A percentile compares a stretch with the other conserved stretches of the same genome.
Evolutionary conservation across 2,329 filamentous ascomycete genomes (phyloP).

Genomic region (Diaporthe sp.): DNA sequence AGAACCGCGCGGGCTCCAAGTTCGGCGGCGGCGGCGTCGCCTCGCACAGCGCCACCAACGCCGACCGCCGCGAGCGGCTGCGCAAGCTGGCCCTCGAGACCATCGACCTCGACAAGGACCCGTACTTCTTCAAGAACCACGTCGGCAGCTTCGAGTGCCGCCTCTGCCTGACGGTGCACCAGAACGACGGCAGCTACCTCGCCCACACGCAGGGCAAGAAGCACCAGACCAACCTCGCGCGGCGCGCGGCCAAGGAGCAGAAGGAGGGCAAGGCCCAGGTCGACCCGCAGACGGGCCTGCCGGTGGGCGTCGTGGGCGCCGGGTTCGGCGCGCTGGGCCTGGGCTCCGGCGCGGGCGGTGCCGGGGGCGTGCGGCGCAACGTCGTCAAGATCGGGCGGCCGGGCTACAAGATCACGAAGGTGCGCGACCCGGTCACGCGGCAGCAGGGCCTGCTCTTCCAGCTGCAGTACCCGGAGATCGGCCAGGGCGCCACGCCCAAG

Average conservation of each 20-base stretch:
- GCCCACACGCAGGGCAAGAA: slow-evolving; percentile 99
- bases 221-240: slow-evolving; percentile 97
- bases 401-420: slow-evolving; percentile 98
- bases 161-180: slow-evolving; percentile 96
- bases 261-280: slow-evolving; percentile 84
- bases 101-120: slow-evolving; percentile 99
- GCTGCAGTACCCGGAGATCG: slow-evolving; percentile 94
- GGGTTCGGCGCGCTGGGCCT: slow-evolving; percentile 66
- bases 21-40: slow-evolving; percentile 98
- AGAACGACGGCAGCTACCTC: slow-evolving; percentile 98
- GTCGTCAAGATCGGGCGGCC: slow-evolving; percentile 95
- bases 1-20: slow-evolving; percentile 97
- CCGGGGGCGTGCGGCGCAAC: slow-evolving; percentile 77
- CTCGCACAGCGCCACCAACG: slow-evolving; percentile 92
- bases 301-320: slow-evolving; percentile 82
- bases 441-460: slow-evolving; percentile 96
- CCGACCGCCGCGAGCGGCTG: slow-evolving; percentile 95
- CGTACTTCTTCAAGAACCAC: slow-evolving; percentile 99
- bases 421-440: slow-evolving; percentile 86
- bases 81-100: slow-evolving; percentile 98
- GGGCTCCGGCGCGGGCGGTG: slow-evolving; percentile 65
- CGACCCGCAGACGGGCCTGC: slow-evolving; percentile 77
- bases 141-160: slow-evolving; percentile 98
- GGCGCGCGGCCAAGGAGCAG: slow-evolving; percentile 94
- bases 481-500: slow-evolving; percentile 79